Conservation (phyloP, 352 stramenopile genomes). For the Globisporangium nodosum region DNA sequence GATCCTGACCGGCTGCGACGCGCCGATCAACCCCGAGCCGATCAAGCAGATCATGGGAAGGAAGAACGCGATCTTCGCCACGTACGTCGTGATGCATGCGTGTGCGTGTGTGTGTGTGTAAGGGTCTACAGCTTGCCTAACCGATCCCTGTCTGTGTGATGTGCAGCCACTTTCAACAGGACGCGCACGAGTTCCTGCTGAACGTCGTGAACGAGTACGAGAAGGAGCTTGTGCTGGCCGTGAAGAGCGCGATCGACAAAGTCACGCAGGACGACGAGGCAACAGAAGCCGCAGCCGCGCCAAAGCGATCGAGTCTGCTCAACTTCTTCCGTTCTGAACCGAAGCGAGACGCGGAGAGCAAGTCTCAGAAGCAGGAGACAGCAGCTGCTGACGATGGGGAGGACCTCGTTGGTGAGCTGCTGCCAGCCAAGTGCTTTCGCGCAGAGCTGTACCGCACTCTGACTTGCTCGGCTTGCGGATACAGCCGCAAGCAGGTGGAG, state of each 20-base stretch:
- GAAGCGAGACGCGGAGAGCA: slow-evolving; percentile 14
- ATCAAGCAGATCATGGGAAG: slow-evolving; percentile 78
- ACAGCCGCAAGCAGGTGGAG: slow-evolving; percentile 73
- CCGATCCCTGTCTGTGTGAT: not conserved
- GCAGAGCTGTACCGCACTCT: slow-evolving; percentile 71
- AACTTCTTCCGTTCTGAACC: slow-evolving; percentile 48
- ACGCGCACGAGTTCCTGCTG: slow-evolving; percentile 84
- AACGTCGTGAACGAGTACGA: slow-evolving; percentile 83
- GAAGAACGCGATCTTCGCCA: slow-evolving; percentile 76
- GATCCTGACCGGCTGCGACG: slow-evolving; percentile 57
- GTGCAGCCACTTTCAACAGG: slow-evolving; percentile 74
- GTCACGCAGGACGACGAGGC: slow-evolving; percentile 8
- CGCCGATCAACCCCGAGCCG: slow-evolving; percentile 67
- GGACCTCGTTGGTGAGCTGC: slow-evolving; percentile 49
- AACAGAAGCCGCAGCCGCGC: slow-evolving; percentile 15
- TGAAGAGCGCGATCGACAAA: slow-evolving; percentile 20
- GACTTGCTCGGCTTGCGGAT: slow-evolving; percentile 69
- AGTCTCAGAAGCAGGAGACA: slow-evolving; percentile 7
- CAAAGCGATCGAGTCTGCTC: slow-evolving; percentile 45
- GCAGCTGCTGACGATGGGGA: slow-evolving; percentile 23
- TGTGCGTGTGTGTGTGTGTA: not conserved
- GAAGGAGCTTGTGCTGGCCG: slow-evolving; percentile 60
- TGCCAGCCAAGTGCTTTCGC: slow-evolving; percentile 74
- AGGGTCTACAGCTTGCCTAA: not conserved
- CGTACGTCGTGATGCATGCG: slow-evolving; percentile 29